Conservation (phyloP, 208 protist species). For the Naegleria fowleri region DNA sequence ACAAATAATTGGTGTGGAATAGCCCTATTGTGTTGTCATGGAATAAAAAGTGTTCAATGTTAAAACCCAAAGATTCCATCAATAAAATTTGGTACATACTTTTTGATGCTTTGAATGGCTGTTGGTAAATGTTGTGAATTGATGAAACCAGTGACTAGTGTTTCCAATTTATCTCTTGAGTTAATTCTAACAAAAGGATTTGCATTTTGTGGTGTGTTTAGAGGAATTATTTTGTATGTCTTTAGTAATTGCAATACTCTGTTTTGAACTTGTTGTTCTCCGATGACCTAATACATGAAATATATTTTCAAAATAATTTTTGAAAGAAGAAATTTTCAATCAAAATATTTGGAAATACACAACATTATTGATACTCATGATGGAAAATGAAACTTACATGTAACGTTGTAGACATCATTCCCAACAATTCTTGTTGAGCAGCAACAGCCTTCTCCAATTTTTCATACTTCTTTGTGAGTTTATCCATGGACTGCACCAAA, state of each 20-base stretch:
- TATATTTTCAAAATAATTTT: background rate
- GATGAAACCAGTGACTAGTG: background rate
- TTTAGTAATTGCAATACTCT: background rate
- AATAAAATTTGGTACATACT: too few relatives aligned
- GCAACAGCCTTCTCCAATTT: background rate
- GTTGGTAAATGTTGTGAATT: background rate
- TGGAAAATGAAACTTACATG: background rate
- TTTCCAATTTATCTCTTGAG: background rate
- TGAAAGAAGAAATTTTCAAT: background rate
- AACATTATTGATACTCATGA: background rate
- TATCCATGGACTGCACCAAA: background rate
- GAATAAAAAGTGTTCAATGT: background rate
- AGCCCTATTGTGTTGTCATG: background rate
- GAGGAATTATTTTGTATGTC: background rate
- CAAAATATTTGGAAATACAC: background rate
- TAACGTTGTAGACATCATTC: conserved; percentile 7
- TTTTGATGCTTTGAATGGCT: conserved; percentile 1
- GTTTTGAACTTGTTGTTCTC: background rate
- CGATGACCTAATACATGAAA: background rate
- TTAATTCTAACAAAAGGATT: background rate
- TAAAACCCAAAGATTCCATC: background rate
- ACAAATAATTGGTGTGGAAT: background rate
- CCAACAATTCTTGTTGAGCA: background rate
- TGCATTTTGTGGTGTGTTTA: background rate
- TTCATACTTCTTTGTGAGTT: conserved; percentile 20